Evolutionary conservation across 1,284 basidiomycete species (phyloP), one percentile per base, ranked within the genome.

Genomic region (Schizophyllum amplum): DNA sequence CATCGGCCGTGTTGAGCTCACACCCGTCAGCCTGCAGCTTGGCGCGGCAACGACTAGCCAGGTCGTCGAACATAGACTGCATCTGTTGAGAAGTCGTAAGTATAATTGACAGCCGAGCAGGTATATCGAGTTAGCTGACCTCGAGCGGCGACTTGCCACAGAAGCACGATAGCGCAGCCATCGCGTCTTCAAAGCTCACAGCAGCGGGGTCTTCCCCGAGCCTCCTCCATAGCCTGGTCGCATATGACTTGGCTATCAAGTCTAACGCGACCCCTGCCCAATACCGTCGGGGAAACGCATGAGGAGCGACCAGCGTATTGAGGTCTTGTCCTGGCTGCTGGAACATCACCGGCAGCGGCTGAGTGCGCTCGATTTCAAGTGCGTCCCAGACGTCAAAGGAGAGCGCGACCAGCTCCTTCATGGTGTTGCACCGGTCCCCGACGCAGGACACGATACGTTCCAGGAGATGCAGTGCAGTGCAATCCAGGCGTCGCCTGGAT

Each of bases 331-430:
- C 62, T 54, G 33, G 7, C 3, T 3, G 33, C 33, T 42, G 33
- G 33, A 75, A 72, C 24, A 62, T 62, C n/a, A 62, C 57, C 0
- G 75, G 76, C 22, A 75, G 53, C 24, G 73, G 67, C 11, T 69
- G 65, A 46, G 65, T 60, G 20, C 68, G 62, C 62, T 78, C 76
- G 13, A 69, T 61, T 48, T 75, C 70, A 49, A 85, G 63, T 5
- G 67, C 75, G 62, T 84, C 79, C 78, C 79, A 84, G 46, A 78
- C 72, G 58, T 84, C 83, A 59, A 77, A 75, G 4, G 73, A 74
- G 57, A 75, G 66, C 27, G 66, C 65, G 1, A 70, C 66, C 17
- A 80, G 59, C 26, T 67, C 65, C 48, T 69, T 65, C 3, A 75
- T 76, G 57, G 66, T 62, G 24, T 68, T 66, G 42, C 72, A 68